Evolutionary conservation across 164 flowering plant genomes (phyloP).

Genomic region (Amborella trichopoda): DNA sequence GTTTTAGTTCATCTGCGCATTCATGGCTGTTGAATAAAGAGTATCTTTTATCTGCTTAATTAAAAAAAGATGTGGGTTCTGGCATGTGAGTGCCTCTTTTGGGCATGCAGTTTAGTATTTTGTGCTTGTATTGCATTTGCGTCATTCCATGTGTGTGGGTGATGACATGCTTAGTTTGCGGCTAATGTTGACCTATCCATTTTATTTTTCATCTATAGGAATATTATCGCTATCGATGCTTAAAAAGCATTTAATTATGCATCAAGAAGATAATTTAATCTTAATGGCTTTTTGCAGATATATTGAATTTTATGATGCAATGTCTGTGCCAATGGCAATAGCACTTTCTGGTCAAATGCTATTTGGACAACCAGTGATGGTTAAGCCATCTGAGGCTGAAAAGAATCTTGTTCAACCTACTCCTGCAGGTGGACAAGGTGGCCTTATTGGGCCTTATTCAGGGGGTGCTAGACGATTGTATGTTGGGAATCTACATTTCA

Average conservation of each 20-base stretch:
- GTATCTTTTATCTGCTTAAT: neutral
- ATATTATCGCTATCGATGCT: too few relatives aligned
- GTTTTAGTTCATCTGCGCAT: too few relatives aligned
- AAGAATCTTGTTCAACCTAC: constrained; percentile 88
- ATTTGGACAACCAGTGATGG: constrained; percentile 85
- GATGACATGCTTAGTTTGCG: too few relatives aligned
- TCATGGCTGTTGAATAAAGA: too few relatives aligned
- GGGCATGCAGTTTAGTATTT: too few relatives aligned
- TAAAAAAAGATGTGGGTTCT: neutral
- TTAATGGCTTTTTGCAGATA: constrained; percentile 38
- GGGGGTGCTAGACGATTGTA: constrained; percentile 81
- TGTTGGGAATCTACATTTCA: constrained; percentile 82
- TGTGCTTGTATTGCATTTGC: too few relatives aligned
- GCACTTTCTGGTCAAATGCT: constrained; percentile 91
- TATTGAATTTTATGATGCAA: constrained; percentile 86
- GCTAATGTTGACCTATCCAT: too few relatives aligned
- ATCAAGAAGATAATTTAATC: too few relatives aligned
- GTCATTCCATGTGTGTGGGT: too few relatives aligned
- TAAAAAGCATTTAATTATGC: too few relatives aligned
- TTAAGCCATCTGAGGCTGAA: constrained; percentile 97
- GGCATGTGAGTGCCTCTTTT: neutral
- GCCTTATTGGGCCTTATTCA: constrained; percentile 45
- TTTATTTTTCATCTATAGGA: too few relatives aligned
- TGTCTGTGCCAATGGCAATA: constrained; percentile 99
- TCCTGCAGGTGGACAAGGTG: constrained; percentile 37